Percentiles rank a stretch among this genome's conserved stretches.
Evolutionary conservation across 208 protist genomes (phyloP).

Genomic region (Herpetomonas tarakana): DNA sequence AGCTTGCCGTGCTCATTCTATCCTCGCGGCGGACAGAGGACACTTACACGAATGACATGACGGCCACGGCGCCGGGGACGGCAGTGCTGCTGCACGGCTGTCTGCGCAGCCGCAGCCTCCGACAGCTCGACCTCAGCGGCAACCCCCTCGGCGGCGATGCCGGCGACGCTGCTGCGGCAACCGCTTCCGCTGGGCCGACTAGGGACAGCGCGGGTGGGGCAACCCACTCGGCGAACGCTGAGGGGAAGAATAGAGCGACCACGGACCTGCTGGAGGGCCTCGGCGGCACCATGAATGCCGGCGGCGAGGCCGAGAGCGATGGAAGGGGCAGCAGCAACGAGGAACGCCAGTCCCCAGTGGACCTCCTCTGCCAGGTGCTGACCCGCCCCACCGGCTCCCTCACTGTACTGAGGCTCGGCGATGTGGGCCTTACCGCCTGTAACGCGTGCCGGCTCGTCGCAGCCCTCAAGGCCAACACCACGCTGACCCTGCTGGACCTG

Average conservation of each 20-base stretch:
- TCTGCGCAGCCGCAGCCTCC: conserved; percentile 63
- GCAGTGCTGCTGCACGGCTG: conserved; percentile 71
- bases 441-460: conserved; percentile 52
- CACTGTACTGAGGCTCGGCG: conserved; percentile 49
- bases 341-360: conserved; percentile 25
- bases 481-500: conserved; percentile 60
- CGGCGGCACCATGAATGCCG: not conserved
- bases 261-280: not conserved
- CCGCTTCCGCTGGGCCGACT: not conserved
- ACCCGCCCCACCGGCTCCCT: conserved; percentile 40
- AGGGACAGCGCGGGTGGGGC: not conserved
- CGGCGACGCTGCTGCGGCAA: not conserved
- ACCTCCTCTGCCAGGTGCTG: conserved; percentile 65
- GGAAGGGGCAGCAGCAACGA: conserved; percentile 2
- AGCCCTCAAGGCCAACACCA: conserved; percentile 43
- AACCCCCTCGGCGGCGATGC: conserved; percentile 32
- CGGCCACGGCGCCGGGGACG: conserved; percentile 28
- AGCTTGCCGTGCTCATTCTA: conserved; percentile 72
- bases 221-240: not conserved
- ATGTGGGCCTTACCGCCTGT: conserved; percentile 42
- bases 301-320: not conserved
- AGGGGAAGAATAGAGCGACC: not conserved
- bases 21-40: conserved; percentile 47
- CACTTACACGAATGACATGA: conserved; percentile 74
- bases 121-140: conserved; percentile 68